A percentile compares a stretch with the other conserved stretches of the same genome.
phyloP scores from a whole-genome alignment of 305 asterid genomes.

The Solanum hybrid region DNA sequence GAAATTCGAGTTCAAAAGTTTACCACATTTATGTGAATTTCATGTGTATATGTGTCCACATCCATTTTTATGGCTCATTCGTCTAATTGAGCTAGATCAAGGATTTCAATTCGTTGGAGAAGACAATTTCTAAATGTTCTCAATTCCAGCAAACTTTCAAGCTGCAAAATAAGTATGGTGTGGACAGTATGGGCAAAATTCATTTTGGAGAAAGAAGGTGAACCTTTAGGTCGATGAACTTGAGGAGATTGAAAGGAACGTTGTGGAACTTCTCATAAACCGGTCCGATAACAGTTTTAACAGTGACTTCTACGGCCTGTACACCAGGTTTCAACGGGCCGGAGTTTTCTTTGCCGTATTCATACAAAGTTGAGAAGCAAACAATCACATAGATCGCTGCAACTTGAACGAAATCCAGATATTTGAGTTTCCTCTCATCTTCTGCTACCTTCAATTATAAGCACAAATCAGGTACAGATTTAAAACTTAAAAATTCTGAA shows the following conservation, averaged over 20 bases:
- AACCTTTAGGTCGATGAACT: slow-evolving; percentile 70
- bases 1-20: not conserved
- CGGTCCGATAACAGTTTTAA: slow-evolving; percentile 58
- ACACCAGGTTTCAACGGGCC: slow-evolving; percentile 76
- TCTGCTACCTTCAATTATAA: slow-evolving; percentile 18
- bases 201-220: not conserved
- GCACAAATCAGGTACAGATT: not conserved
- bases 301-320: slow-evolving; percentile 68
- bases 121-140: not conserved
- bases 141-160: not conserved
- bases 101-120: not conserved
- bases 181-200: not conserved
- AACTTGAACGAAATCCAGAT: slow-evolving; percentile 60
- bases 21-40: not conserved
- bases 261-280: slow-evolving; percentile 44
- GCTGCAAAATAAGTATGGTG: not conserved
- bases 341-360: slow-evolving; percentile 60
- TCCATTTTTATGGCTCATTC: not conserved
- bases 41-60: not conserved
- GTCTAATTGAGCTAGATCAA: not conserved
- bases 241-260: slow-evolving; percentile 52
- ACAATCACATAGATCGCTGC: slow-evolving; percentile 38
- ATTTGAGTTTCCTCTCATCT: slow-evolving; percentile 36
- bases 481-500: not conserved
- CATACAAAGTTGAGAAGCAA: slow-evolving; percentile 48